Evolutionary conservation across 441 rosid genomes (phyloP).

Genomic region (Erodium texanum): DNA sequence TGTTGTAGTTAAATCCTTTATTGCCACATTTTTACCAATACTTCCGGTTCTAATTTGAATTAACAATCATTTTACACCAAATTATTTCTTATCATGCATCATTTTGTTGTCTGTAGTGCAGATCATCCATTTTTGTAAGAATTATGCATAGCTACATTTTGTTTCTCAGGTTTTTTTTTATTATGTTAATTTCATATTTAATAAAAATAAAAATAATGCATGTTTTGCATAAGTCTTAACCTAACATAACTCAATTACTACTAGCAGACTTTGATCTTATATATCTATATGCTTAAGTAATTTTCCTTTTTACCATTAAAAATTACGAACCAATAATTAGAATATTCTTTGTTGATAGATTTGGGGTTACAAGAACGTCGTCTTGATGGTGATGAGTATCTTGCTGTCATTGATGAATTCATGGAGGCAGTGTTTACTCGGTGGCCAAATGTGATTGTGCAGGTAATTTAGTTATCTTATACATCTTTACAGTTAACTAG

Average conservation of each 20-base stretch:
- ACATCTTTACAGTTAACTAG: background rate
- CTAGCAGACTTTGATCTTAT: background rate
- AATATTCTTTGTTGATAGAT: conserved; percentile 41
- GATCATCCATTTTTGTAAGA: background rate
- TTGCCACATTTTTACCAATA: background rate
- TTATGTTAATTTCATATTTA: background rate
- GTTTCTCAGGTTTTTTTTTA: background rate
- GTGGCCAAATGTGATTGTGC: conserved; percentile 98
- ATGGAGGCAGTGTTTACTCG: conserved; percentile 99
- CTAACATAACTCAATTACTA: background rate
- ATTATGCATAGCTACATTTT: background rate
- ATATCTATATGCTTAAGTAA: background rate
- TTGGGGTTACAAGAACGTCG: conserved; percentile 92
- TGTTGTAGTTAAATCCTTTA: background rate
- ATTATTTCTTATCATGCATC: background rate
- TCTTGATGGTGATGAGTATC: conserved; percentile 70
- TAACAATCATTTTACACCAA: background rate
- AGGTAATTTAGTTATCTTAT: conserved; percentile 35
- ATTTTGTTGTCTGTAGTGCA: background rate
- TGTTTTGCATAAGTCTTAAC: background rate
- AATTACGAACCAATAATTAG: conserved; percentile 5
- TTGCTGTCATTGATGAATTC: conserved; percentile 81
- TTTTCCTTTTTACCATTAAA: background rate
- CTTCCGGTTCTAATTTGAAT: background rate
- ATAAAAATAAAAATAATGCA: background rate